Percentiles rank a stretch among this genome's conserved stretches.
phyloP scores from a whole-genome alignment of 2,329 filamentous ascomycete genomes.

The Truncatella angustata region DNA sequence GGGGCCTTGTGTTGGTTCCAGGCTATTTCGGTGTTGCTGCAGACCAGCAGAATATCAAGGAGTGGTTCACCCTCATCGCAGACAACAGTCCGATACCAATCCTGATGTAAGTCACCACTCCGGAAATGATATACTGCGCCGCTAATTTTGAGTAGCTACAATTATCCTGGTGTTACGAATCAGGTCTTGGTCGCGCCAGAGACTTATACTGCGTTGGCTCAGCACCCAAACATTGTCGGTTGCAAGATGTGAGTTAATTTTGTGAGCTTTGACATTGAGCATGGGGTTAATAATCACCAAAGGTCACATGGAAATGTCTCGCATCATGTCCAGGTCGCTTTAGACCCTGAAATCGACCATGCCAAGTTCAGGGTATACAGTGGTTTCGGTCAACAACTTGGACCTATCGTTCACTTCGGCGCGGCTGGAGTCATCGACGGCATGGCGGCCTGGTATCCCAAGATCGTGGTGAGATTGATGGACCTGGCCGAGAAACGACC shows the following conservation, averaged over 20 bases:
- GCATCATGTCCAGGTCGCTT: constrained; percentile 60
- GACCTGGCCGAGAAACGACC: constrained; percentile 37
- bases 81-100: constrained; percentile 59
- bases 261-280: not conserved
- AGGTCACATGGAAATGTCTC: constrained; percentile 60
- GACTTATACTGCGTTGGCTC: constrained; percentile 56
- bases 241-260: constrained; percentile 53
- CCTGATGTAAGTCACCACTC: constrained; percentile 46
- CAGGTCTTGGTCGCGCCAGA: constrained; percentile 56
- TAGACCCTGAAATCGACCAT: constrained; percentile 60
- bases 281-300: constrained; percentile 8
- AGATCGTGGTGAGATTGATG: constrained; percentile 58
- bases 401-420: constrained; percentile 61
- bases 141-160: constrained; percentile 35
- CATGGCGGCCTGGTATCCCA: constrained; percentile 63
- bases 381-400: constrained; percentile 63
- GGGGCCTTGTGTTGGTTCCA: constrained; percentile 61
- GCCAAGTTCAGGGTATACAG: constrained; percentile 61
- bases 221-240: constrained; percentile 65
- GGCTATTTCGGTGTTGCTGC: constrained; percentile 63
- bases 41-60: constrained; percentile 55
- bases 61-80: constrained; percentile 62
- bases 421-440: constrained; percentile 67
- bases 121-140: too few relatives aligned
- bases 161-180: constrained; percentile 66